Evolutionary conservation across 768 basidiomycete species (phyloP).

Genomic region (Russula olivacea): DNA sequence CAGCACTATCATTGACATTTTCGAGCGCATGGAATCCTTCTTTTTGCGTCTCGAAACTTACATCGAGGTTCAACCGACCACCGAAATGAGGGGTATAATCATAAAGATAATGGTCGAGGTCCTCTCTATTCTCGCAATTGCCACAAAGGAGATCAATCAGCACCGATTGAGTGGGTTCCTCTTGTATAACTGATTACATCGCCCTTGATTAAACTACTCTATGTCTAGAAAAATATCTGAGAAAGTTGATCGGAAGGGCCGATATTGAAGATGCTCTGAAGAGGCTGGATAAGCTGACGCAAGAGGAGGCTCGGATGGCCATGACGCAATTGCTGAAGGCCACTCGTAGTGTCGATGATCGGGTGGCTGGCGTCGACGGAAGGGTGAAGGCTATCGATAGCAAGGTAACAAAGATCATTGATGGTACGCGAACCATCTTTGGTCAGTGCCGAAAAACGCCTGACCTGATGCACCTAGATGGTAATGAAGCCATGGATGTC

Average conservation of each 20-base stretch:
- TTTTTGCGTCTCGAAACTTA: no score
- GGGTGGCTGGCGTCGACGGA: no score
- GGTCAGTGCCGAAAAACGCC: background rate
- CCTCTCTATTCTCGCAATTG: background rate
- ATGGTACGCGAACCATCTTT: background rate
- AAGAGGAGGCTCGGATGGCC: background rate
- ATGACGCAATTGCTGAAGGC: background rate
- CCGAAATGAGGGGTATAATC: background rate
- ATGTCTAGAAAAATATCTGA: background rate
- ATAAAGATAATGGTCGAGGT: background rate
- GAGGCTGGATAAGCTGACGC: background rate
- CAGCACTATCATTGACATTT: background rate
- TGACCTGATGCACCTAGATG: background rate
- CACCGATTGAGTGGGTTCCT: background rate
- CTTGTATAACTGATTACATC: no score
- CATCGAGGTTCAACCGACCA: background rate
- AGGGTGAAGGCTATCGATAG: no score
- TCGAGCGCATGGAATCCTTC: background rate
- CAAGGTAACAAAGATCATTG: background rate
- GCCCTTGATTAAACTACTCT: no score
- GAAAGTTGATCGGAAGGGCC: background rate
- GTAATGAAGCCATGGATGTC: background rate
- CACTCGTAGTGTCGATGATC: background rate
- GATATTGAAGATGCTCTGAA: background rate
- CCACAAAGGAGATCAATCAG: background rate